Conservation (phyloP, 371 early-diverging fungal species). For the Apophysomyces elegans region DNA sequence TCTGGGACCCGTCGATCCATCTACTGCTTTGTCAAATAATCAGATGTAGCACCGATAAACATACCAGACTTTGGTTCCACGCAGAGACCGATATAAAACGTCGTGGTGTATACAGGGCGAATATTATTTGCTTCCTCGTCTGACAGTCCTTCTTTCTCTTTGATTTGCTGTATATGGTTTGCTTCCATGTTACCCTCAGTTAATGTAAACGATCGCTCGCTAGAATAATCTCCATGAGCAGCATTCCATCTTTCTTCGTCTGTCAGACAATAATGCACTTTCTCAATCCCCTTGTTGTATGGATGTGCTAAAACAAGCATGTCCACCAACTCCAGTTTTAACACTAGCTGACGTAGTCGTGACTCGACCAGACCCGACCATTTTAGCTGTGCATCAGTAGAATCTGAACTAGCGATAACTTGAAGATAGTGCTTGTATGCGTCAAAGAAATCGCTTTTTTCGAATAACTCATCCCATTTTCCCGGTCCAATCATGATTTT, state of each 20-base stretch:
- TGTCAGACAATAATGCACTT: constrained; percentile 61
- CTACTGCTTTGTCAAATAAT: constrained; percentile 10
- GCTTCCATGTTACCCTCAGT: constrained; percentile 48
- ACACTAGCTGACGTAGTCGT: constrained; percentile 88
- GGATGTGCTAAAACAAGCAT: constrained; percentile 87
- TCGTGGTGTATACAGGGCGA: constrained; percentile 66
- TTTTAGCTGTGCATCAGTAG: constrained; percentile 74
- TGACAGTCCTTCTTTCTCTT: constrained; percentile 33
- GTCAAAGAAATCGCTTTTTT: constrained; percentile 89
- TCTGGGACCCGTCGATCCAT: constrained; percentile 24
- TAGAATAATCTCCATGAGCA: constrained; percentile 61
- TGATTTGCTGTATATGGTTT: constrained; percentile 35
- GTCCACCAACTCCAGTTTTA: constrained; percentile 86
- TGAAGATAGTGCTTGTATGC: constrained; percentile 93
- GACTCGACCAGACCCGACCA: constrained; percentile 96
- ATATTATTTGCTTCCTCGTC: constrained; percentile 40
- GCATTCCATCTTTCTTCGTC: constrained; percentile 70
- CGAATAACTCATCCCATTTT: constrained; percentile 77
- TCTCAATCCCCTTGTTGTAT: constrained; percentile 87
- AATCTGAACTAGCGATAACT: constrained; percentile 79
- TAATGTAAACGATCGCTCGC: constrained; percentile 39
- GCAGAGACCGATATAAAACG: constrained; percentile 89
- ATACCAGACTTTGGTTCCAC: constrained; percentile 62
- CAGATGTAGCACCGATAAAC: not conserved
- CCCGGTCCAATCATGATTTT: constrained; percentile 71